Evolutionary conservation across 768 basidiomycete species (phyloP).

Genomic region (Pisolithus orientalis): DNA sequence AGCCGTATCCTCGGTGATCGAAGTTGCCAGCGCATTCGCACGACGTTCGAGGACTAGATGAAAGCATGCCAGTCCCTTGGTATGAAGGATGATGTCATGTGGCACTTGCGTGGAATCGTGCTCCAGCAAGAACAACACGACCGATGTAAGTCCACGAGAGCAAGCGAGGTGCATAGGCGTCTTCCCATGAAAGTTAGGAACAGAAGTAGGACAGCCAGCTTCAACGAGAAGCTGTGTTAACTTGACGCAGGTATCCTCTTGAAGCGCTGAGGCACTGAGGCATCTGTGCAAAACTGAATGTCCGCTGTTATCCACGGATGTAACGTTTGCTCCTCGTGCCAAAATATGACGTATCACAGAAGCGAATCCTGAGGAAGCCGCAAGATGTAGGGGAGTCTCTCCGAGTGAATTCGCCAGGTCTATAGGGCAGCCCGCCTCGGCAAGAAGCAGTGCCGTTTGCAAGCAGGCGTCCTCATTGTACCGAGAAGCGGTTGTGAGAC

Average conservation of each 20-base stretch:
- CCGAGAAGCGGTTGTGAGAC: not conserved
- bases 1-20: no score
- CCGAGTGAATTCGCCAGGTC: not conserved
- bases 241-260: not conserved
- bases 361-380: not conserved
- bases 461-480: not conserved
- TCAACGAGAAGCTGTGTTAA: not conserved
- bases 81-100: no score
- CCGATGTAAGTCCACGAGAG: constrained; percentile 4
- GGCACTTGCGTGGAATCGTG: no score
- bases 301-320: not conserved
- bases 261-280: not conserved
- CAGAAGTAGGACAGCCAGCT: not conserved
- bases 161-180: not conserved
- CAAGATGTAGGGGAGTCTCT: not conserved
- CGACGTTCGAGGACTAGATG: no score
- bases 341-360: not conserved
- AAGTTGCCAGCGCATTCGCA: no score
- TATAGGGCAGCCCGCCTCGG: not conserved
- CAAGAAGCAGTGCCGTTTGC: not conserved
- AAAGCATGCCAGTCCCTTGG: no score
- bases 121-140: not conserved
- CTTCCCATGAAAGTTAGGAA: constrained; percentile 3
- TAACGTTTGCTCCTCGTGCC: not conserved
- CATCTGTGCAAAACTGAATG: not conserved